A percentile compares a stretch with the other conserved stretches of the same genome.
Conservation (phyloP, 2,329 filamentous ascomycete species). For the Tolypocladium ovalisporum region DNA sequence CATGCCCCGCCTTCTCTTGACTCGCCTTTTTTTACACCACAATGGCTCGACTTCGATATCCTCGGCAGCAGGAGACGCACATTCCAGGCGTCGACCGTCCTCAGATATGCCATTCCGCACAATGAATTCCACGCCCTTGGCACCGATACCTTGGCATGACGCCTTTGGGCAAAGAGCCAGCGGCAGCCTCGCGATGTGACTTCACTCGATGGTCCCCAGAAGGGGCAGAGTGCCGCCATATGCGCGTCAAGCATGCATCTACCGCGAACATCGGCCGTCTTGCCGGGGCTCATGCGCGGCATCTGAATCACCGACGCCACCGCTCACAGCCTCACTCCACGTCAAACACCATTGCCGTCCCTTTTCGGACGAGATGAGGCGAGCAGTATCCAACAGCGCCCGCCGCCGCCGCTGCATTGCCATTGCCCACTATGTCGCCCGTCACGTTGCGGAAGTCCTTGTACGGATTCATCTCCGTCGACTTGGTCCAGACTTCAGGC, state of each 20-base stretch:
- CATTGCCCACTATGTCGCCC: neutral
- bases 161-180: too few species aligned
- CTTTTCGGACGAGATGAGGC: neutral
- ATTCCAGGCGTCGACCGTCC: neutral
- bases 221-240: neutral
- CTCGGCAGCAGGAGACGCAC: neutral
- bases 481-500: too few species aligned
- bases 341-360: neutral
- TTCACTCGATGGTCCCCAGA: neutral
- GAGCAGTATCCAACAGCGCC: neutral
- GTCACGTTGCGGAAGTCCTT: neutral
- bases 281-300: neutral
- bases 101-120: neutral
- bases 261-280: neutral
- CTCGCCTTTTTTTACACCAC: neutral
- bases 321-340: neutral
- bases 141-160: too few species aligned
- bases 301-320: neutral
- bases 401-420: constrained; percentile 1
- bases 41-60: neutral
- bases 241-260: neutral
- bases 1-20: neutral
- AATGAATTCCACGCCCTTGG: neutral
- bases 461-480: neutral
- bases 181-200: neutral